Percentiles rank a stretch among this genome's conserved stretches.
phyloP scores from a whole-genome alignment of 2,329 filamentous ascomycete species.

The Purpureocillium lavendulum region DNA sequence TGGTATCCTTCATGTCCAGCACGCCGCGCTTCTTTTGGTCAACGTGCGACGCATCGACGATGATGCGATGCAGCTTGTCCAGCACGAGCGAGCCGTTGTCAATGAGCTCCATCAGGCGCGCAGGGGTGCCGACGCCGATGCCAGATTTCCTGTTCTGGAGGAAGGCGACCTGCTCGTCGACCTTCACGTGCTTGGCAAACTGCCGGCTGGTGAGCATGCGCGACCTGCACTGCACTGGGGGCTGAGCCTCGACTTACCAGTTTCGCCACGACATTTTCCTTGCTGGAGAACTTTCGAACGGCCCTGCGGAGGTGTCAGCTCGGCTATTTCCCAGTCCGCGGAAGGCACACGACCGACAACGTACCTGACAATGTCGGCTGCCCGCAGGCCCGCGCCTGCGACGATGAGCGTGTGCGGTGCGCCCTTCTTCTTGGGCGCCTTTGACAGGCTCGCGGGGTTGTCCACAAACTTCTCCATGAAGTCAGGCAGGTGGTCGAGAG shows the following conservation, averaged over 20 bases:
- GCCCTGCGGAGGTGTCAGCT: slow-evolving; percentile 35
- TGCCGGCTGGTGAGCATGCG: slow-evolving; percentile 16
- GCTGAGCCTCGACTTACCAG: slow-evolving; percentile 37
- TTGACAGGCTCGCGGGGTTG: slow-evolving; percentile 50
- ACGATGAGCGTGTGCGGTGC: slow-evolving; percentile 82
- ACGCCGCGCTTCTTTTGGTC: slow-evolving; percentile 92
- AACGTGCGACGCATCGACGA: slow-evolving; percentile 87
- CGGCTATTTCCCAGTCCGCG: neutral
- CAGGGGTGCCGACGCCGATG: slow-evolving; percentile 84
- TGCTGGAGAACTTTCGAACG: slow-evolving; percentile 70
- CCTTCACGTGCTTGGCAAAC: slow-evolving; percentile 97
- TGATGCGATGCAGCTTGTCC: slow-evolving; percentile 64
- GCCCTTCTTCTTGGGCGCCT: slow-evolving; percentile 60
- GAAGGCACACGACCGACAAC: neutral
- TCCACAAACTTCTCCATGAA: slow-evolving; percentile 65
- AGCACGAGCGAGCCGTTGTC: slow-evolving; percentile 69
- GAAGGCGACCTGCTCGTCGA: slow-evolving; percentile 75
- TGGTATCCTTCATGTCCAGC: slow-evolving; percentile 90
- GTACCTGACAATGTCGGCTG: slow-evolving; percentile 73
- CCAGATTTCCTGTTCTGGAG: slow-evolving; percentile 64
- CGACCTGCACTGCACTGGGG: neutral
- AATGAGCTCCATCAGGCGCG: slow-evolving; percentile 71
- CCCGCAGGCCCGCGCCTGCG: slow-evolving; percentile 74
- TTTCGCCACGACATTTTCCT: slow-evolving; percentile 74
- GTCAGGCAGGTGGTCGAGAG: slow-evolving; percentile 62